Conservation (phyloP, 768 basidiomycete genomes). For the Russula sp. region DNA sequence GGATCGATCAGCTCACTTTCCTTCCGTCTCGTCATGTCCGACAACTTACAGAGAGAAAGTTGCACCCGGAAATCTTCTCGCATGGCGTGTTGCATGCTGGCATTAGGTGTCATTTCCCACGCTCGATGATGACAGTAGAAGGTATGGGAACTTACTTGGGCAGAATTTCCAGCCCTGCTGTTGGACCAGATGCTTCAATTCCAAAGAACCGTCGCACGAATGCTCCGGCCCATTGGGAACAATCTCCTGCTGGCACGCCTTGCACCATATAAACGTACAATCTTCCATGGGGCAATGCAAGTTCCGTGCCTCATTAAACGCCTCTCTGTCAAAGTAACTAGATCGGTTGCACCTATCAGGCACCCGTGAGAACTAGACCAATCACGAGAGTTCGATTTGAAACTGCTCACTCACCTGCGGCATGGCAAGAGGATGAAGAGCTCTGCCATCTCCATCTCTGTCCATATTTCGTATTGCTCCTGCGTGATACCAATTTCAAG, state of each 20-base stretch:
- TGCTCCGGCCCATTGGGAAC: slow-evolving; percentile 30
- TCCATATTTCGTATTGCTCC: slow-evolving; percentile 41
- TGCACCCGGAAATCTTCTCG: slow-evolving; percentile 52
- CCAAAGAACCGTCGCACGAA: slow-evolving; percentile 38
- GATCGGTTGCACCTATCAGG: slow-evolving; percentile 26
- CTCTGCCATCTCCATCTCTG: slow-evolving; percentile 49
- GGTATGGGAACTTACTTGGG: slow-evolving; percentile 31
- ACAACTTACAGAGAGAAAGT: slow-evolving; percentile 54
- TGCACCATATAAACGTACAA: slow-evolving; percentile 38
- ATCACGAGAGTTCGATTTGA: neutral
- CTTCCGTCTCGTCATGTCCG: neutral
- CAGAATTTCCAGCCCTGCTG: slow-evolving; percentile 38
- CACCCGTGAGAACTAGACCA: neutral
- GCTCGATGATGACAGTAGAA: neutral
- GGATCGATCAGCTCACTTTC: neutral
- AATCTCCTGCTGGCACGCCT: slow-evolving; percentile 35
- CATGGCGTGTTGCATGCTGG: slow-evolving; percentile 49
- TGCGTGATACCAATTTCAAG: slow-evolving; percentile 47
- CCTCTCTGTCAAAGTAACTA: slow-evolving; percentile 34
- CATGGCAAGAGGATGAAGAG: slow-evolving; percentile 50
- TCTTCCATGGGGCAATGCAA: slow-evolving; percentile 35
- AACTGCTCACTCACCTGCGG: slow-evolving; percentile 41
- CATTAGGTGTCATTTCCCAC: neutral
- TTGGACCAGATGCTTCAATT: slow-evolving; percentile 35
- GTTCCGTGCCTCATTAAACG: slow-evolving; percentile 30